These are phyloP conservation scores for Botrytis elliptica DNA, from an alignment of 2,329 filamentous ascomycete genomes.

Conservation along the genomic window DNA sequence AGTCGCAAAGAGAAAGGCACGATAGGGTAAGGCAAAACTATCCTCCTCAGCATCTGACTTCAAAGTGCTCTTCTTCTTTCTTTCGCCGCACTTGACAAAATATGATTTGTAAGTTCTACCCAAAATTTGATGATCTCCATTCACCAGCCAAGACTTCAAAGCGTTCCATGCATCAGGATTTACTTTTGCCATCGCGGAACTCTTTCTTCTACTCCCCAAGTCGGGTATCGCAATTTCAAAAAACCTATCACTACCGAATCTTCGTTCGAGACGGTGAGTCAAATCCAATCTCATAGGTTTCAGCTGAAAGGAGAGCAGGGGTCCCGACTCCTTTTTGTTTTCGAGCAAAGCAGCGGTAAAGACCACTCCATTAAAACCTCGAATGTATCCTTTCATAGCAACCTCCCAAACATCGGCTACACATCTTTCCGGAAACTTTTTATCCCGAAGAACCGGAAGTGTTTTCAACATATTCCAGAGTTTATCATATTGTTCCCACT, in stretches of 20 bases:
- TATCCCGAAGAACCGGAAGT: slow-evolving; percentile 45
- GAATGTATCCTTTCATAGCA: slow-evolving; percentile 25
- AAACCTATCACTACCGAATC: slow-evolving; percentile 59
- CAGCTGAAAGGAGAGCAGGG: slow-evolving; percentile 49
- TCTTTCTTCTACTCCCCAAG: slow-evolving; percentile 35
- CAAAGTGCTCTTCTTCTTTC: slow-evolving; percentile 39
- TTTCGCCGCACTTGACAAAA: slow-evolving; percentile 30
- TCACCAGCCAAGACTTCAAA: slow-evolving; percentile 44
- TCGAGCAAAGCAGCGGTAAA: slow-evolving; percentile 47
- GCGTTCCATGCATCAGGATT: slow-evolving; percentile 39
- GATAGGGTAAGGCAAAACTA: slow-evolving; percentile 41
- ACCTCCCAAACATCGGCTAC: slow-evolving; percentile 46
- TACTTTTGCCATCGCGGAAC: slow-evolving; percentile 37
- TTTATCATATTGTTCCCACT: slow-evolving; percentile 46
- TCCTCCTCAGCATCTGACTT: slow-evolving; percentile 42
- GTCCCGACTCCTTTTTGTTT: slow-evolving; percentile 39
- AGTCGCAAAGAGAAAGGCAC: slow-evolving; percentile 56
- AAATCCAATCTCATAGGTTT: slow-evolving; percentile 50
- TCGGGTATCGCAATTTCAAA: slow-evolving; percentile 55
- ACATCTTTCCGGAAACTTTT: slow-evolving; percentile 50
- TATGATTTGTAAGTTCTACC: slow-evolving; percentile 37
- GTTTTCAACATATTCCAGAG: slow-evolving; percentile 46
- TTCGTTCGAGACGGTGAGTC: slow-evolving; percentile 52
- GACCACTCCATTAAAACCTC: slow-evolving; percentile 45
- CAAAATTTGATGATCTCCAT: slow-evolving; percentile 32